Conservation (phyloP, 768 basidiomycete genomes). For the Russula emetica region DNA sequence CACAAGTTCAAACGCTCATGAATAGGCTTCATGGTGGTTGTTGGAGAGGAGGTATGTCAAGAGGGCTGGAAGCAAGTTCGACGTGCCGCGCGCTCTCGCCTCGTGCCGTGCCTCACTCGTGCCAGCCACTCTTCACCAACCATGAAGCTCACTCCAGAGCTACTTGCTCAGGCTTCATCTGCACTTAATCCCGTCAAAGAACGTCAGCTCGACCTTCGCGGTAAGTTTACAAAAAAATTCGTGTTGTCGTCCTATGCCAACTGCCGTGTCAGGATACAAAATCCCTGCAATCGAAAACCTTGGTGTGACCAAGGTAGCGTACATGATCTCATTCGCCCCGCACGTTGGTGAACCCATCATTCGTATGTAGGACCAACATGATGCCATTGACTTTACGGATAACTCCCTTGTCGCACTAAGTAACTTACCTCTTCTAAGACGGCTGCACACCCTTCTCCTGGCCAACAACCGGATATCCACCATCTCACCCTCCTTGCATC, state of each 20-base stretch:
- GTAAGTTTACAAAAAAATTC: constrained; percentile 39
- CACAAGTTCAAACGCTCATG: constrained; percentile 74
- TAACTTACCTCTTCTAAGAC: constrained; percentile 83
- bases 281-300: constrained; percentile 96
- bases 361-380: constrained; percentile 73
- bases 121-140: constrained; percentile 15
- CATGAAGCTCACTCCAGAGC: constrained; percentile 94
- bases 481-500: constrained; percentile 76
- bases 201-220: constrained; percentile 87
- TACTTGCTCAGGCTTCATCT: constrained; percentile 76
- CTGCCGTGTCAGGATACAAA: constrained; percentile 58
- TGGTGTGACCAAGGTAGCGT: constrained; percentile 78
- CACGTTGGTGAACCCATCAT: not conserved
- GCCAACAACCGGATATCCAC: constrained; percentile 86
- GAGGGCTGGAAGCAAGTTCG: not conserved
- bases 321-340: constrained; percentile 21
- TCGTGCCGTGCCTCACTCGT: not conserved
- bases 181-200: constrained; percentile 81
- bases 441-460: constrained; percentile 77
- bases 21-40: constrained; percentile 54
- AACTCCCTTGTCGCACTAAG: constrained; percentile 78
- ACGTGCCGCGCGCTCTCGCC: not conserved
- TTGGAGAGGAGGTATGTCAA: constrained; percentile 29
- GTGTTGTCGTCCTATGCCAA: constrained; percentile 12
- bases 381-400: constrained; percentile 91